These are phyloP conservation scores for Penicillium ochrochloron DNA, from an alignment of 495 filamentous ascomycete genomes.

Conservation along the genomic window DNA sequence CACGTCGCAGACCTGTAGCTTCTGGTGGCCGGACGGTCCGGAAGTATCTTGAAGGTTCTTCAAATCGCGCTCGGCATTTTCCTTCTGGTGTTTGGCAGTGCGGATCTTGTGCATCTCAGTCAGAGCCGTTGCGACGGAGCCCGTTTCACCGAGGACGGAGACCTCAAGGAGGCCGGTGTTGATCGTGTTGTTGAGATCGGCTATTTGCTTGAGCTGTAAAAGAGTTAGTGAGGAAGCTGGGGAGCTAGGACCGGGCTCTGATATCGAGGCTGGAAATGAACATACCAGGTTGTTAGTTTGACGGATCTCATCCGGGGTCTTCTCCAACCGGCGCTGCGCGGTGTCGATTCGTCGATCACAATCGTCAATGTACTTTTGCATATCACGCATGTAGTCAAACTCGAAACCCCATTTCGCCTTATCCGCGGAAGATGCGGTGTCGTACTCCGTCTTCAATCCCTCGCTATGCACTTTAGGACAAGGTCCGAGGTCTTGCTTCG, in stretches of 20 bases:
- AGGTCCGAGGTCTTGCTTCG: slow-evolving; percentile 92
- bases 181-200: slow-evolving; percentile 77
- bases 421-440: slow-evolving; percentile 65
- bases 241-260: background rate
- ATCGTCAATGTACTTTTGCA: slow-evolving; percentile 93
- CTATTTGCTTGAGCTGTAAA: slow-evolving; percentile 77
- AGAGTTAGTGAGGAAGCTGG: slow-evolving; percentile 3
- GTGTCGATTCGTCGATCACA: slow-evolving; percentile 93
- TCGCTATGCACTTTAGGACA: slow-evolving; percentile 93
- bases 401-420: slow-evolving; percentile 86
- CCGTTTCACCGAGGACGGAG: slow-evolving; percentile 80
- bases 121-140: slow-evolving; percentile 76
- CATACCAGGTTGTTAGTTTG: slow-evolving; percentile 86
- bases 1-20: slow-evolving; percentile 97
- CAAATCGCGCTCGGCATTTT: slow-evolving; percentile 83
- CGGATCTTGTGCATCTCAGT: slow-evolving; percentile 85
- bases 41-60: slow-evolving; percentile 90
- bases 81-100: slow-evolving; percentile 79
- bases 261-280: slow-evolving; percentile 4
- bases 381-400: slow-evolving; percentile 93
- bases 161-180: slow-evolving; percentile 85
- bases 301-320: slow-evolving; percentile 95
- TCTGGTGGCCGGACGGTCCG: slow-evolving; percentile 93
- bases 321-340: slow-evolving; percentile 89
- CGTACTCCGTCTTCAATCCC: slow-evolving; percentile 85